Evolutionary conservation across 2,329 filamentous ascomycete species (phyloP), one percentile per base, ranked within the genome.

Genomic region (Venturia effusa): DNA sequence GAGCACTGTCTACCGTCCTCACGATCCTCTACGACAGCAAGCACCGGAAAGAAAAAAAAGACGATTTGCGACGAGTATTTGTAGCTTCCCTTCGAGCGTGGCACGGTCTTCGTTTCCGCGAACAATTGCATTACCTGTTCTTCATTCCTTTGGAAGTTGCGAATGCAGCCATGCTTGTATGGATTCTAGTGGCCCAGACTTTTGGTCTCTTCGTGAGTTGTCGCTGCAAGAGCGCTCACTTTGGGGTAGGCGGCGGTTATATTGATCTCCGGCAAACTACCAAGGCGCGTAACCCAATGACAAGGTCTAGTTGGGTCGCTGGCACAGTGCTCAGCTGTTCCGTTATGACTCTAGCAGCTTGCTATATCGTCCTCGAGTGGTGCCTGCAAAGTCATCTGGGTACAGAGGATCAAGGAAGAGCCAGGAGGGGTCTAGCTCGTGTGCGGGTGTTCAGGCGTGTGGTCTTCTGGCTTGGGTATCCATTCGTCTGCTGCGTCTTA

Each of bases 331-430:
- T 65, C 22, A 59, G 43, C 32, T 64, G 64, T 39, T 22, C 15
- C 17, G 30, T 65, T n/a, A 43, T 65, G 54, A 40, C 43, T 13
- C 22, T 64, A 11, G 64, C 32, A 22, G 39, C 59, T 22, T 37
- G 34, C 3, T 65, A 65, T 40, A 34, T 65, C 22, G 64, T 65
- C 11, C 34, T 57, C 11, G 64, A 65, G 34, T 65, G 64, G 64
- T 65, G 64, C 39, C 24, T 65, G 13, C 64, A 65, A 61, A 30
- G 45, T 24, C 64, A 65, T 43, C 55, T 65, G 4, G 39, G 32
- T 15, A 65, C 64, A 1, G 43, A 41, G n/a, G 30, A 65, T 39
- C n/a, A 59, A 17, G 55, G 60, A n/a, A 61, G 32, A 32, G 64
- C 64, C 8, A 41, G 43, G 30, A 41, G 45, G 19, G 64, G 64